Conservation (phyloP, 768 basidiomycete genomes). For the Phaeolepiota aurea region DNA sequence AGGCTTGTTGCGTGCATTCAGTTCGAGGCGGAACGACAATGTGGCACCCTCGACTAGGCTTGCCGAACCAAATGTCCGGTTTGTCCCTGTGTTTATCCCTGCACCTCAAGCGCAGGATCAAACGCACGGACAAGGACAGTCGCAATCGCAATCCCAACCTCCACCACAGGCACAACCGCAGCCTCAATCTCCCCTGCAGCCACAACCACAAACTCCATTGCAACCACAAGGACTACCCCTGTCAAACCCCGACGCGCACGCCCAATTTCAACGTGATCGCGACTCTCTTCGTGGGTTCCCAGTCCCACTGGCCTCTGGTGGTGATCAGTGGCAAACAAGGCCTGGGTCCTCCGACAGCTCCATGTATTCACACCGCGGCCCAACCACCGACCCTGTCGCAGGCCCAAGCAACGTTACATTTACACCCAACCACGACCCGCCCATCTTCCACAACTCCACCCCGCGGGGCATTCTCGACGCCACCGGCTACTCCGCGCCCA, state of each 20-base stretch:
- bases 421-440: not conserved
- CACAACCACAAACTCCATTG: not conserved
- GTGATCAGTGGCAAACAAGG: not conserved
- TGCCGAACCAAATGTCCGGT: conserved; percentile 9
- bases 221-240: too few species aligned
- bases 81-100: conserved; percentile 18
- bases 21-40: conserved; percentile 13
- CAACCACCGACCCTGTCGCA: not conserved
- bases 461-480: not conserved
- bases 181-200: not conserved
- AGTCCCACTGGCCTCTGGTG: too few species aligned
- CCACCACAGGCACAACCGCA: not conserved
- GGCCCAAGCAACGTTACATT: not conserved
- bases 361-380: not conserved
- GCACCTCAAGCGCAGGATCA: conserved; percentile 1
- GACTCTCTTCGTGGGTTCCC: too few species aligned
- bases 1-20: conserved; percentile 41
- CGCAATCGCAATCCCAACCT: not conserved
- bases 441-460: not conserved
- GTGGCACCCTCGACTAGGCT: conserved; percentile 2
- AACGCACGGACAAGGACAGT: not conserved
- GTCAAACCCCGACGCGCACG: too few species aligned
- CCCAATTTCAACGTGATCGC: too few species aligned
- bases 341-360: not conserved
- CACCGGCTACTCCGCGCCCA: not conserved